Evolutionary conservation across 1,284 basidiomycete species (phyloP).

Genomic region (Moesziomyces globuligerus): DNA sequence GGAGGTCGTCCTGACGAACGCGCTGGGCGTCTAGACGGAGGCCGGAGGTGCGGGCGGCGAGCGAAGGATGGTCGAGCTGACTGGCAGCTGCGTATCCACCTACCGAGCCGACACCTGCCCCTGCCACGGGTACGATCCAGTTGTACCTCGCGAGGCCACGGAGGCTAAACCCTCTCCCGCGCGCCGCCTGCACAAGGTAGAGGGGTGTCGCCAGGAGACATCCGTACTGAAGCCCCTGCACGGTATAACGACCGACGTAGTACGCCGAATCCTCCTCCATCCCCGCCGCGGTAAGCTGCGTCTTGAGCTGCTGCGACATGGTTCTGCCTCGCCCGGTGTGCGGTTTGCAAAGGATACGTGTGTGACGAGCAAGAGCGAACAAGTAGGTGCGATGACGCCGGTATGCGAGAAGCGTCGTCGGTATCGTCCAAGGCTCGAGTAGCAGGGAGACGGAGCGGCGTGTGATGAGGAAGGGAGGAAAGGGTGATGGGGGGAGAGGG

Average conservation of each 20-base stretch:
- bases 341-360: no score
- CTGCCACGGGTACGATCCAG: slow-evolving; percentile 53
- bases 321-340: no score
- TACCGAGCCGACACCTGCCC: slow-evolving; percentile 32
- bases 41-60: slow-evolving; percentile 18
- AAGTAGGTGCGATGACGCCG: background rate
- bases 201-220: slow-evolving; percentile 59
- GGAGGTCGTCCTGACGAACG: slow-evolving; percentile 58
- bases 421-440: no score
- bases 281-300: slow-evolving; percentile 18
- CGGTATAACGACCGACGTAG: slow-evolving; percentile 40
- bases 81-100: slow-evolving; percentile 43
- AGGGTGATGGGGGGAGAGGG: background rate
- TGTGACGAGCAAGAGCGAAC: no score
- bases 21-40: slow-evolving; percentile 37
- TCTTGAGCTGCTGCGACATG: slow-evolving; percentile 40
- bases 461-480: background rate
- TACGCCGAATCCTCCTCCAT: slow-evolving; percentile 51
- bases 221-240: slow-evolving; percentile 51
- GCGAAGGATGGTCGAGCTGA: slow-evolving; percentile 27
- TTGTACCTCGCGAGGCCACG: slow-evolving; percentile 55
- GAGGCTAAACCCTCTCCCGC: slow-evolving; percentile 49
- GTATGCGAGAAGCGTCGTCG: background rate
- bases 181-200: slow-evolving; percentile 45
- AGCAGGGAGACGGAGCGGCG: background rate